phyloP scores from a whole-genome alignment of 1,284 basidiomycete genomes.

The Lignosus rhinocerotis region DNA sequence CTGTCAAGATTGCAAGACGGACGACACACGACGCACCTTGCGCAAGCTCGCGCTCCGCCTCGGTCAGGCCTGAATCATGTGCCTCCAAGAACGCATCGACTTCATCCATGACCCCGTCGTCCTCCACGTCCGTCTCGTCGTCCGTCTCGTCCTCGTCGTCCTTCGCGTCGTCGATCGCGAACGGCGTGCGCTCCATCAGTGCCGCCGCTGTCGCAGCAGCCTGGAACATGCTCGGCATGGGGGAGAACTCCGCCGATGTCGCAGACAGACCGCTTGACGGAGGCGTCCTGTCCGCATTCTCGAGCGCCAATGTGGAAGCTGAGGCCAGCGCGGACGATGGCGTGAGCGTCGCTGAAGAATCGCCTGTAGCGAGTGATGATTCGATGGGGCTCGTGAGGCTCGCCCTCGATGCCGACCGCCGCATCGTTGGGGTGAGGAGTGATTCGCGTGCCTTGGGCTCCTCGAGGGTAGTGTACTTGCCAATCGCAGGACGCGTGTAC shows the following conservation, averaged over 20 bases:
- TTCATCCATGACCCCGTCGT: constrained; percentile 87
- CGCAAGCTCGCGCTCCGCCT: constrained; percentile 82
- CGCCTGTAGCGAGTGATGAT: constrained; percentile 7
- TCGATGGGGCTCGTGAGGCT: constrained; percentile 40
- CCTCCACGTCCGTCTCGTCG: constrained; percentile 53
- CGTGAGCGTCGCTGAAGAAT: constrained; percentile 6
- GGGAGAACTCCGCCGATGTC: constrained; percentile 46
- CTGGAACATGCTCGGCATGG: constrained; percentile 58
- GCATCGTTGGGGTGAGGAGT: constrained; percentile 71
- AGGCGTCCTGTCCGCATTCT: constrained; percentile 12
- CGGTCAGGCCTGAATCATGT: constrained; percentile 83
- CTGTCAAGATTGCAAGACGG: background rate
- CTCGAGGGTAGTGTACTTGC: constrained; percentile 77
- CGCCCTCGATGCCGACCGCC: constrained; percentile 55
- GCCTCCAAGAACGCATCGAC: constrained; percentile 92
- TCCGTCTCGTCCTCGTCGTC: constrained; percentile 76
- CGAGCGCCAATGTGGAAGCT: constrained; percentile 22
- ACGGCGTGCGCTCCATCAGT: constrained; percentile 86
- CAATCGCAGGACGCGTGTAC: constrained; percentile 80
- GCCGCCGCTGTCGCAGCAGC: constrained; percentile 76
- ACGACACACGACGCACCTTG: constrained; percentile 51
- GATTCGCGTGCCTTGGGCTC: constrained; percentile 90
- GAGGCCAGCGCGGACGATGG: constrained; percentile 3
- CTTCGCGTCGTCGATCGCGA: constrained; percentile 90
- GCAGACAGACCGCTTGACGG: background rate